Percentiles rank a stretch among this genome's conserved stretches.
These are phyloP conservation scores for Dactylellina cionopaga DNA, from an alignment of 2,329 filamentous ascomycete species.

Conservation along the genomic window DNA sequence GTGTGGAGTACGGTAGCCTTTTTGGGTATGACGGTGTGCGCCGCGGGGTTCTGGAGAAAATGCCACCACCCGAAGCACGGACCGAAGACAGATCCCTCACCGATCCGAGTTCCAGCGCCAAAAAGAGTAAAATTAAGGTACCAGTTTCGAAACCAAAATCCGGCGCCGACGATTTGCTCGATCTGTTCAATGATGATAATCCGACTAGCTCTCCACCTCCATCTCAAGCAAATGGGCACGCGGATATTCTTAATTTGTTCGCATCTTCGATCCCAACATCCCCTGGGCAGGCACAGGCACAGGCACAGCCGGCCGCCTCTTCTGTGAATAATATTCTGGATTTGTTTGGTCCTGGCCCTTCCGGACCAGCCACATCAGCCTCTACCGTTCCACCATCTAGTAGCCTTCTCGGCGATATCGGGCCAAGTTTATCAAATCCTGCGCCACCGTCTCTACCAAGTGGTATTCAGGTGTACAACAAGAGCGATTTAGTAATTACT, in stretches of 20 bases:
- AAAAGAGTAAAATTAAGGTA: conserved; percentile 71
- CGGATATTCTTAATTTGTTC: conserved; percentile 47
- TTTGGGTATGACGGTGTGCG: conserved; percentile 89
- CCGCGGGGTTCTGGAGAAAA: conserved; percentile 91
- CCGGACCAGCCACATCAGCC: conserved; percentile 61
- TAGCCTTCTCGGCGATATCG: conserved; percentile 66
- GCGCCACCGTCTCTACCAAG: conserved; percentile 63
- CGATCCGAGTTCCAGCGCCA: conserved; percentile 70
- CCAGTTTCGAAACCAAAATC: conserved; percentile 36
- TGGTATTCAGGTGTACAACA: conserved; percentile 80
- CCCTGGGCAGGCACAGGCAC: conserved; percentile 55
- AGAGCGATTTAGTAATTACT: conserved; percentile 82
- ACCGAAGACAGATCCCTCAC: conserved; percentile 92
- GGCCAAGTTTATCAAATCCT: conserved; percentile 65
- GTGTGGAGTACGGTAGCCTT: conserved; percentile 94
- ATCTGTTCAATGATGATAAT: conserved; percentile 43
- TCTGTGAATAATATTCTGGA: conserved; percentile 79
- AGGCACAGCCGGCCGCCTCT: conserved; percentile 61
- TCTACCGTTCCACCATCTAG: conserved; percentile 64
- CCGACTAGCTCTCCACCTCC: conserved; percentile 50
- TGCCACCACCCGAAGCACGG: conserved; percentile 96
- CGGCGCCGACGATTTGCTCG: conserved; percentile 61
- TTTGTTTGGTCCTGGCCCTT: conserved; percentile 72
- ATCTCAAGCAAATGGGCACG: conserved; percentile 72
- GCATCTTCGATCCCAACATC: conserved; percentile 21